A percentile compares a stretch with the other conserved stretches of the same genome.
Conservation (phyloP, 2,329 filamentous ascomycete genomes). For the Lomentospora prolificans region DNA sequence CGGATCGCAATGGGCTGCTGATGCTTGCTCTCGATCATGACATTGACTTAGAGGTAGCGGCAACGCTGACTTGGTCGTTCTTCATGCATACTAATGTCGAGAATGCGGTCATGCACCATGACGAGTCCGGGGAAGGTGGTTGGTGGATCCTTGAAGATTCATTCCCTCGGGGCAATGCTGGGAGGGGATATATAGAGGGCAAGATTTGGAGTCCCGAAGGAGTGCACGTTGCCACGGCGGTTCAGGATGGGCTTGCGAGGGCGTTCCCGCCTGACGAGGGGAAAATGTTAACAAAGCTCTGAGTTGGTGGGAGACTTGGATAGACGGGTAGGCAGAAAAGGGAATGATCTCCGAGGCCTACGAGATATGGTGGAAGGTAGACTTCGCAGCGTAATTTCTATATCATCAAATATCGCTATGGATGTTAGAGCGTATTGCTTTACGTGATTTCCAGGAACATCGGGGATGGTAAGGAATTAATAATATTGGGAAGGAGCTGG, state of each 20-base stretch:
- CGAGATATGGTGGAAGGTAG: background rate
- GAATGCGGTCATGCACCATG: constrained; percentile 33
- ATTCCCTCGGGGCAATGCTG: constrained; percentile 37
- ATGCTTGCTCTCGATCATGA: constrained; percentile 40
- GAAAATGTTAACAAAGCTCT: background rate
- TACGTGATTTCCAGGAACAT: no score
- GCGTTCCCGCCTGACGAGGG: background rate
- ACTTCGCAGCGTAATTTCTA: background rate
- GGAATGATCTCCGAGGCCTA: no score
- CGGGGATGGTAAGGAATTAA: no score
- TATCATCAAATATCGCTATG: background rate
- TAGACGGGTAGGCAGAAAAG: no score
- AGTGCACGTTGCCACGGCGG: constrained; percentile 42
- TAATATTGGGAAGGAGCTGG: no score
- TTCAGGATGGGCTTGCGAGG: constrained; percentile 38
- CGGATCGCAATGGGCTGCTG: constrained; percentile 43
- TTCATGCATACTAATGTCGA: constrained; percentile 40
- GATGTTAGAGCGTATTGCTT: no score
- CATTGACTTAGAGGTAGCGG: constrained; percentile 33
- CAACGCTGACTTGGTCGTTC: constrained; percentile 40
- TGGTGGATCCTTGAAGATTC: constrained; percentile 47
- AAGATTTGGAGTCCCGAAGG: constrained; percentile 45
- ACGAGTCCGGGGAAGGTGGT: constrained; percentile 17
- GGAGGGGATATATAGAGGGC: constrained; percentile 35
- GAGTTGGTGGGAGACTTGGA: background rate